Evolutionary conservation across 1,284 basidiomycete genomes (phyloP), one percentile per base, ranked within the genome.

Genomic region (Microbotryum violaceum): DNA sequence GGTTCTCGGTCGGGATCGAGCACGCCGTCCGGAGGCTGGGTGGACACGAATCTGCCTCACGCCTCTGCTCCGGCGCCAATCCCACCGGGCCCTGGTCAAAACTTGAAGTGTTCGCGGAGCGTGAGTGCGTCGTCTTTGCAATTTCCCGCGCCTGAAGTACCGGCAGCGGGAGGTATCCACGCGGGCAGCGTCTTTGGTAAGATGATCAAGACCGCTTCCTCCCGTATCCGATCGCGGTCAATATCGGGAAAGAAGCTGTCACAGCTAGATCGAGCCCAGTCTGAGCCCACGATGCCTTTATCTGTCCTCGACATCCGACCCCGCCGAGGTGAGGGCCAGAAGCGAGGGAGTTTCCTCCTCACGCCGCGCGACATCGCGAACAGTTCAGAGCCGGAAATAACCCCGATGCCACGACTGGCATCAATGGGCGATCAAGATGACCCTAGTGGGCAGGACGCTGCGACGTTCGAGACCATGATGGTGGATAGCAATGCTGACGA

Each of bases 1-100:
- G 46, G 44, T 63, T 59, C 45, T 65, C 69, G 16, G 59, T 65
- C 23, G 18, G 61, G 20, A 46, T 48, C 12, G 58, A 70, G 31
- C 58, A 62, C 27, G 52, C 67, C 6, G 70, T 72, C 31, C 66
- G 67, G 23, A 69, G 74, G 57, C 65, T 70, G 64, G 57, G 63
- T 25, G 65, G 70, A 20, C 44, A 42, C 21, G 55, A 58, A 1
- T 57, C 47, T 29, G 47, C 52, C 45, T 37, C 59, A 5, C 33
- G 56, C 16, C 50, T 58, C 6, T 27, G 57, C 20, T 52, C 51
- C n/a, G 56, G 60, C 18, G 49, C 61, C 20, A 60, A 61, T 42
- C 54, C 14, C 44, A 48, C 47, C 47, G 33, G 33, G 12, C 46
- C 48, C 29, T 54, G 61, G 46, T 47, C 47, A 10, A 57, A 21